Conservation (phyloP, 2,329 filamentous ascomycete species). For the Neurospora sp. region DNA sequence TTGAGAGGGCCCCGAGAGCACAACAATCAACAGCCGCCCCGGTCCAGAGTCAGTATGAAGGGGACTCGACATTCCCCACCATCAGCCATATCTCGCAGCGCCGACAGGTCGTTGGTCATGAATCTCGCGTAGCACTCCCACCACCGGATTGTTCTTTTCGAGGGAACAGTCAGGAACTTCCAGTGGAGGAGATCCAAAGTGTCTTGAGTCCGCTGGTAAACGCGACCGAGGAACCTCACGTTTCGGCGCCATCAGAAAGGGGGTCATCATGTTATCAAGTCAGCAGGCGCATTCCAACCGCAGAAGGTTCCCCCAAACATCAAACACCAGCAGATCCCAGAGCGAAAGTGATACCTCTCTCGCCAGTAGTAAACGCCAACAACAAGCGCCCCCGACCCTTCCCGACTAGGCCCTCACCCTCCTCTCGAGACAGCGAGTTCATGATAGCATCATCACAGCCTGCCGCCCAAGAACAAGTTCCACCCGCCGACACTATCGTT, state of each 20-base stretch:
- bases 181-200: neutral
- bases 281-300: neutral
- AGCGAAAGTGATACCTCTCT: neutral
- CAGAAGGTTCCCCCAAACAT: neutral
- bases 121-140: neutral
- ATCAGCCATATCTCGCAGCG: neutral
- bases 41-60: neutral
- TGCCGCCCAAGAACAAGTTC: neutral
- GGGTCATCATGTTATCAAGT: neutral
- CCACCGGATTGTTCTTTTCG: neutral
- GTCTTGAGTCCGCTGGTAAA: neutral
- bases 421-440: neutral
- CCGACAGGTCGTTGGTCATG: neutral
- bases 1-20: neutral
- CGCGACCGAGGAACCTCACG: neutral
- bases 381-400: neutral
- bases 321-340: neutral
- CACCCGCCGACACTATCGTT: neutral
- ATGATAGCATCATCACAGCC: conserved; percentile 5
- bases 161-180: neutral
- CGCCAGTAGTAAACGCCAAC: neutral
- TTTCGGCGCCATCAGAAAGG: neutral
- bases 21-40: neutral
- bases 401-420: neutral
- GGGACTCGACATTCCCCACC: neutral